phyloP scores from a whole-genome alignment of 2,329 filamentous ascomycete genomes.

The Drechmeria coniospora region DNA sequence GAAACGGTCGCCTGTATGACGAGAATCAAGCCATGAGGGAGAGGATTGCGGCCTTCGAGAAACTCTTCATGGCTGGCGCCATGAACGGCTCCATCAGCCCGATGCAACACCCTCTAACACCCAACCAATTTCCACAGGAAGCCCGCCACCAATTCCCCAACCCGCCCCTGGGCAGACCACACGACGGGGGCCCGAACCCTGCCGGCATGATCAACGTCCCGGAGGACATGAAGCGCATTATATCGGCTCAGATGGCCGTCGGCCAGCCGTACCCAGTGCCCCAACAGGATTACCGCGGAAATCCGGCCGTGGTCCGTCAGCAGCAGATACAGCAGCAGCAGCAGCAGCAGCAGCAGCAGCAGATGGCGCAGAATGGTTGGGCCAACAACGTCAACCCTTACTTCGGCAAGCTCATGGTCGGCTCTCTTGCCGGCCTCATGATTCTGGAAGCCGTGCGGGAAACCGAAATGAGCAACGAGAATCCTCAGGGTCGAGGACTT shows the following conservation, averaged over 20 bases:
- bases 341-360: conserved; percentile 28
- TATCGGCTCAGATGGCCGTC: conserved; percentile 39
- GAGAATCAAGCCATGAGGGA: conserved; percentile 70
- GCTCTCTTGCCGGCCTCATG: conserved; percentile 84
- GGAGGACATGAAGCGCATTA: conserved; percentile 48
- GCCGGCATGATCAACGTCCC: conserved; percentile 51
- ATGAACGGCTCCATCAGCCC: conserved; percentile 45
- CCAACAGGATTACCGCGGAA: conserved; percentile 30
- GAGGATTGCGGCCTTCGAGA: conserved; percentile 59
- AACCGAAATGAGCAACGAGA: conserved; percentile 48
- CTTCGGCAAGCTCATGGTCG: conserved; percentile 74
- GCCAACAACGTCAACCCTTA: conserved; percentile 37
- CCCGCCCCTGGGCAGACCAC: conserved; percentile 26
- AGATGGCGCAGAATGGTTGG: conserved; percentile 38
- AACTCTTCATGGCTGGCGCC: conserved; percentile 65
- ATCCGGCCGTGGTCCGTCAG: conserved; percentile 32
- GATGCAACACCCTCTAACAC: conserved; percentile 36
- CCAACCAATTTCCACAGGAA: conserved; percentile 31
- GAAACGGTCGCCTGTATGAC: conserved; percentile 66
- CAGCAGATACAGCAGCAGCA: conserved; percentile 40
- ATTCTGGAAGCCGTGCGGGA: conserved; percentile 66
- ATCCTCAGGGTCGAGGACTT: conserved; percentile 50
- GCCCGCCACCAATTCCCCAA: conserved; percentile 28
- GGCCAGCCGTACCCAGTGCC: conserved; percentile 37
- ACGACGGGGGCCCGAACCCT: conserved; percentile 23